Percentiles rank a stretch among this genome's conserved stretches.
Evolutionary conservation across 805 yeast genomes (phyloP).

Genomic region (Pichia deserticola): DNA sequence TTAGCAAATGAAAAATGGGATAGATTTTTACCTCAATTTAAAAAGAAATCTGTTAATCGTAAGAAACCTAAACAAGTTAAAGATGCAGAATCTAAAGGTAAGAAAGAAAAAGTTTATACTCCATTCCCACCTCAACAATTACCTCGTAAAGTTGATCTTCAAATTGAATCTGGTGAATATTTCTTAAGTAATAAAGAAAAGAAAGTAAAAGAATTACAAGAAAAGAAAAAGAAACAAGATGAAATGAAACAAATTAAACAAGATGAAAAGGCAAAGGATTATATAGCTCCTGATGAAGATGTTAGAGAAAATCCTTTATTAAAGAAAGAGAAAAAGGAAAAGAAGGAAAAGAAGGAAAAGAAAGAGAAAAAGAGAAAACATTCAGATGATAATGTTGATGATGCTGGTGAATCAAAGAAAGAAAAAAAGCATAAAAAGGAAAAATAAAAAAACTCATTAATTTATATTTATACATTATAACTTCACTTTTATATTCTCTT

Average conservation of each 20-base stretch:
- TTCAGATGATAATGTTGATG: neutral
- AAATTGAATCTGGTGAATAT: slow-evolving; percentile 97
- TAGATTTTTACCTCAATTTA: slow-evolving; percentile 91
- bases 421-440: slow-evolving; percentile 12
- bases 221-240: slow-evolving; percentile 72
- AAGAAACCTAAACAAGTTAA: slow-evolving; percentile 70
- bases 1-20: slow-evolving; percentile 95
- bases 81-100: slow-evolving; percentile 39
- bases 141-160: slow-evolving; percentile 95
- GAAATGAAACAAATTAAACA: slow-evolving; percentile 59
- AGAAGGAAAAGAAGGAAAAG: slow-evolving; percentile 25
- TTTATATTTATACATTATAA: too few species aligned
- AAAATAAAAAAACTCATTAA: slow-evolving; percentile 5
- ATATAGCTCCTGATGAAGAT: slow-evolving; percentile 77
- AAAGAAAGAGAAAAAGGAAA: slow-evolving; percentile 25
- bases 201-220: slow-evolving; percentile 59
- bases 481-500: neutral
- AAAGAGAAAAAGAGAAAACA: slow-evolving; percentile 23
- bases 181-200: slow-evolving; percentile 85
- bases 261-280: slow-evolving; percentile 68
- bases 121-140: slow-evolving; percentile 98
- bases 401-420: slow-evolving; percentile 12
- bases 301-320: slow-evolving; percentile 30
- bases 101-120: slow-evolving; percentile 73
- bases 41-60: slow-evolving; percentile 92